A percentile compares a stretch with the other conserved stretches of the same genome.
phyloP scores from a whole-genome alignment of 176 grass and related monocot species.

The Typha latifolia region DNA sequence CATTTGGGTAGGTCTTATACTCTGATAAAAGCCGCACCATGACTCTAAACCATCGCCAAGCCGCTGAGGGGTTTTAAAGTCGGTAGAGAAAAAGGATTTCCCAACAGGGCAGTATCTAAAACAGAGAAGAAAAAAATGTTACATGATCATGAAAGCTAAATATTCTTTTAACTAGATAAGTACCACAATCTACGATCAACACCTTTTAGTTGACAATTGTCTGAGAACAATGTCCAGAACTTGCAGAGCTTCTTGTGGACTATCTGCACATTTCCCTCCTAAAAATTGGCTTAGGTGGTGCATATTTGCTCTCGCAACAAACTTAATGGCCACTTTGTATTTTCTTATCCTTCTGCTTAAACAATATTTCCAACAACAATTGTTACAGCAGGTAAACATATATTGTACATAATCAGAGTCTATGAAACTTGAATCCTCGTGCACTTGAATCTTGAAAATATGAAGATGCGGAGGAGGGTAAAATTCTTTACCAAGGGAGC shows the following conservation, averaged over 20 bases:
- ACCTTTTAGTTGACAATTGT: slow-evolving; percentile 28
- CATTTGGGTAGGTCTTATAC: slow-evolving; percentile 52
- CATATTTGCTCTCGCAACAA: slow-evolving; percentile 22
- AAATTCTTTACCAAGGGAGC: too few relatives aligned
- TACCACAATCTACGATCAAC: not conserved
- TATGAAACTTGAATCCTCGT: too few relatives aligned
- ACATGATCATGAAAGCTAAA: not conserved
- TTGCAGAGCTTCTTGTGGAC: slow-evolving; percentile 35
- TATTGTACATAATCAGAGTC: too few relatives aligned
- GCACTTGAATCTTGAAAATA: too few relatives aligned
- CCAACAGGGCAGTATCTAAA: slow-evolving; percentile 38
- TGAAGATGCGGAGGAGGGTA: too few relatives aligned
- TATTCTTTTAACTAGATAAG: not conserved
- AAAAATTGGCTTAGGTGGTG: slow-evolving; percentile 35
- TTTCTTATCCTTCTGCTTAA: slow-evolving; percentile 21
- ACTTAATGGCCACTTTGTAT: slow-evolving; percentile 43
- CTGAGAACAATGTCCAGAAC: slow-evolving; percentile 46
- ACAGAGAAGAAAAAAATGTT: not conserved
- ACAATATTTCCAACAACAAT: not conserved
- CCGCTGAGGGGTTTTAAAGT: not conserved
- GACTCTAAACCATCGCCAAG: slow-evolving; percentile 28
- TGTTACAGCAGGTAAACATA: not conserved
- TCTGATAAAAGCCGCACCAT: slow-evolving; percentile 80
- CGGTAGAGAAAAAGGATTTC: slow-evolving; percentile 56
- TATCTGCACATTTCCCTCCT: slow-evolving; percentile 20